phyloP scores from a whole-genome alignment of 2,329 filamentous ascomycete species.

The Botryosphaeria dothidea region DNA sequence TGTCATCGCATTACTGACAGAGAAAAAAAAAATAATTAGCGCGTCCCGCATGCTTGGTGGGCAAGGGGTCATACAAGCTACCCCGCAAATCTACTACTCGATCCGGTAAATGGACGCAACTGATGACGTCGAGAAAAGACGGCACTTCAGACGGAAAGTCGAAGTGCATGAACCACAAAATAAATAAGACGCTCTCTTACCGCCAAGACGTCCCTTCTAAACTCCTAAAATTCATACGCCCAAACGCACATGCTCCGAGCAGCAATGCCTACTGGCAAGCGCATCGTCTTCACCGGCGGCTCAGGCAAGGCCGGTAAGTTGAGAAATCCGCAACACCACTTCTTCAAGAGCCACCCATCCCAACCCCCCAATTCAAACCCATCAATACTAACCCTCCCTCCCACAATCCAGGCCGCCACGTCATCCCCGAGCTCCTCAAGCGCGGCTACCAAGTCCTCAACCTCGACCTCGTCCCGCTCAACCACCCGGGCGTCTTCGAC shows the following conservation, averaged over 20 bases:
- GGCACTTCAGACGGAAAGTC: neutral
- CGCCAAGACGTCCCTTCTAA: neutral
- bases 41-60: neutral
- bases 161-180: neutral
- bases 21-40: no score
- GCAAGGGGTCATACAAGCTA: neutral
- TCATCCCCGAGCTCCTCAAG: slow-evolving; percentile 54
- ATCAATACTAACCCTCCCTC: neutral
- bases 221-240: neutral
- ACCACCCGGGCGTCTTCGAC: slow-evolving; percentile 52
- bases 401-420: slow-evolving; percentile 46
- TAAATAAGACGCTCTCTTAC: neutral
- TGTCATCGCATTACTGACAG: no score
- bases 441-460: slow-evolving; percentile 57
- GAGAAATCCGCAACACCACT: neutral
- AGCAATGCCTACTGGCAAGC: slow-evolving; percentile 29
- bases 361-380: neutral
- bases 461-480: slow-evolving; percentile 53
- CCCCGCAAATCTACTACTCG: neutral
- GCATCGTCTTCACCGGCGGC: slow-evolving; percentile 57
- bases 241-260: neutral
- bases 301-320: slow-evolving; percentile 46
- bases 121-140: neutral
- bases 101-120: neutral
- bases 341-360: no score